Percentiles rank a stretch among this genome's conserved stretches.
Evolutionary conservation across 495 filamentous ascomycete species (phyloP).

Genomic region (Penicillium dipodomyicola): DNA sequence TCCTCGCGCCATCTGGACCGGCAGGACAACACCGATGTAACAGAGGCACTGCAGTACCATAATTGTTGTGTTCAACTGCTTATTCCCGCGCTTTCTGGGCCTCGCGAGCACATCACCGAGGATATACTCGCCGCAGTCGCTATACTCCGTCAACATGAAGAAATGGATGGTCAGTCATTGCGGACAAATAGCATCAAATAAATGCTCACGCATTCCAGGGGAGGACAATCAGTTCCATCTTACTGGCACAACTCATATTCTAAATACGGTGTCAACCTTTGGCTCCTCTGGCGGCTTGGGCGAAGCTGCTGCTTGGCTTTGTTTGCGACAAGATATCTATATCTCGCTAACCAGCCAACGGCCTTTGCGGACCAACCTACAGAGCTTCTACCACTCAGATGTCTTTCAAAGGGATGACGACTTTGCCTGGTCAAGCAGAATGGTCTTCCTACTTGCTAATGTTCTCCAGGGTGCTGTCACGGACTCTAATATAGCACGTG

Average conservation of each 20-base stretch:
- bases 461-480: constrained; percentile 25
- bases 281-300: constrained; percentile 31
- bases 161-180: constrained; percentile 29
- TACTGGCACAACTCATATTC: constrained; percentile 30
- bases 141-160: constrained; percentile 32
- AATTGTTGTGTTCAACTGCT: constrained; percentile 29
- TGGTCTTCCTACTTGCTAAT: constrained; percentile 31
- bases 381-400: constrained; percentile 26
- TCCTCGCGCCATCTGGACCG: constrained; percentile 32
- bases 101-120: constrained; percentile 24
- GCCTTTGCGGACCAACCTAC: constrained; percentile 25
- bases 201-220: constrained; percentile 15
- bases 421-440: constrained; percentile 31
- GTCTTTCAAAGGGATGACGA: constrained; percentile 30
- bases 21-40: constrained; percentile 13
- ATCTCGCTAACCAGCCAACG: constrained; percentile 28
- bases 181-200: neutral
- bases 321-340: constrained; percentile 33
- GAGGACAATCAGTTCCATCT: constrained; percentile 35
- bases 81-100: constrained; percentile 27
- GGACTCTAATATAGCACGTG: neutral
- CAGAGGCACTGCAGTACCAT: constrained; percentile 32
- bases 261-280: constrained; percentile 30
- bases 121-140: constrained; percentile 31
- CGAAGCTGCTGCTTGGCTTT: constrained; percentile 35